A percentile compares a stretch with the other conserved stretches of the same genome.
These are phyloP conservation scores for Trichophyton verrucosum DNA, from an alignment of 2,329 filamentous ascomycete species.

Conservation along the genomic window DNA sequence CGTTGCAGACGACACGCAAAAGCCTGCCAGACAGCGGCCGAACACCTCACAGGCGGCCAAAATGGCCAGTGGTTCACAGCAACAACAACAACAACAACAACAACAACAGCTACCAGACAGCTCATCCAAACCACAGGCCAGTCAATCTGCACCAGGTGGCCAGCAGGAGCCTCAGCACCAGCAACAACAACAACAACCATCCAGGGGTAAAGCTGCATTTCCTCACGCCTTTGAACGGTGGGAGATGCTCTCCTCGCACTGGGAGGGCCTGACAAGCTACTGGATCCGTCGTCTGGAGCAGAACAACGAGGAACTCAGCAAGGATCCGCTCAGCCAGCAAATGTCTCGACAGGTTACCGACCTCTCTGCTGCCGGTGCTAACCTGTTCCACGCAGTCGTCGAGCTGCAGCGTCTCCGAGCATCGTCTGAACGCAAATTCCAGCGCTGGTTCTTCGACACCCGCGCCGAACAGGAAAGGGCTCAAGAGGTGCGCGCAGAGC, in stretches of 20 bases:
- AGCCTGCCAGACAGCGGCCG: not conserved
- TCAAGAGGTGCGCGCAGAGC: constrained; percentile 66
- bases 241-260: constrained; percentile 93
- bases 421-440: constrained; percentile 93
- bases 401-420: constrained; percentile 87
- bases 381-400: constrained; percentile 93
- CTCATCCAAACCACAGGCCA: constrained; percentile 4
- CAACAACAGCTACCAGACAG: not conserved
- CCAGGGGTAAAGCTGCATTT: constrained; percentile 52
- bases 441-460: constrained; percentile 97
- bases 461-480: constrained; percentile 73
- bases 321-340: constrained; percentile 73
- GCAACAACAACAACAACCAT: not conserved
- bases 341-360: constrained; percentile 91
- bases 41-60: constrained; percentile 3
- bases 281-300: constrained; percentile 91
- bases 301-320: constrained; percentile 72
- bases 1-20: not conserved
- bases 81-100: not conserved
- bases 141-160: constrained; percentile 8
- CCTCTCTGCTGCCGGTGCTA: constrained; percentile 90
- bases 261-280: constrained; percentile 94
- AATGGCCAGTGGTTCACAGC: constrained; percentile 4
- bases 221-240: constrained; percentile 96
- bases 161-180: constrained; percentile 2